A percentile compares a stretch with the other conserved stretches of the same genome.
These are phyloP conservation scores for Geosmithia putterillii DNA, from an alignment of 2,329 filamentous ascomycete species.

Conservation along the genomic window DNA sequence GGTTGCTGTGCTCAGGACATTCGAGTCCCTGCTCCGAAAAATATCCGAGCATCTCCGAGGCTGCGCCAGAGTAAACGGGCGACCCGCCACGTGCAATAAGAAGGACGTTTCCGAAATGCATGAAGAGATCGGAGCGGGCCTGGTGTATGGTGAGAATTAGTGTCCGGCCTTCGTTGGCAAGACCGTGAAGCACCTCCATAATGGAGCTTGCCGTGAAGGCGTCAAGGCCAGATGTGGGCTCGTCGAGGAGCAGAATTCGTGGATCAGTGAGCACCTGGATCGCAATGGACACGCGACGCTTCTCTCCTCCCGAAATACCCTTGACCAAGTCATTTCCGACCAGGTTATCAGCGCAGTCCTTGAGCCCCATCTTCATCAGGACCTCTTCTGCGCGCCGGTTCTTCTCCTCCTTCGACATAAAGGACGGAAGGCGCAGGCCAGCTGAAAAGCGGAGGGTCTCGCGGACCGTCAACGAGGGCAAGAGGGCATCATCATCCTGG, in stretches of 20 bases:
- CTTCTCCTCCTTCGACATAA: conserved; percentile 59
- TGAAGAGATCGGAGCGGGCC: conserved; percentile 60
- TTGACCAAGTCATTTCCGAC: conserved; percentile 63
- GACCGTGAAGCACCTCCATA: conserved; percentile 57
- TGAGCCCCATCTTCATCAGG: conserved; percentile 61
- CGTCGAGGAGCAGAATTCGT: conserved; percentile 59
- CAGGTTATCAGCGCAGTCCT: conserved; percentile 65
- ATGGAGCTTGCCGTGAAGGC: conserved; percentile 70
- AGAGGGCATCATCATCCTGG: conserved; percentile 64
- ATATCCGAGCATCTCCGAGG: conserved; percentile 51
- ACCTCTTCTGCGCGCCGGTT: conserved; percentile 56
- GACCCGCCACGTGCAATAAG: conserved; percentile 58
- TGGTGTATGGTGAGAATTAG: conserved; percentile 70
- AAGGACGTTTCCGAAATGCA: conserved; percentile 58
- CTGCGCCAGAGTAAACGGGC: conserved; percentile 54
- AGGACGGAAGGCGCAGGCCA: conserved; percentile 55
- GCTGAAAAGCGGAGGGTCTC: conserved; percentile 64
- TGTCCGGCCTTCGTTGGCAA: conserved; percentile 63
- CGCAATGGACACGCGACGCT: conserved; percentile 64
- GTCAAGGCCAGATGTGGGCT: conserved; percentile 65
- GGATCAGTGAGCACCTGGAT: conserved; percentile 69
- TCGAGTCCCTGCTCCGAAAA: conserved; percentile 47
- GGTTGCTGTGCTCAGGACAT: conserved; percentile 60
- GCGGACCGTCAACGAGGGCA: conserved; percentile 63
- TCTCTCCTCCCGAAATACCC: conserved; percentile 70